Conservation (phyloP, 2,329 filamentous ascomycete genomes). For the Alternaria metachromatica region DNA sequence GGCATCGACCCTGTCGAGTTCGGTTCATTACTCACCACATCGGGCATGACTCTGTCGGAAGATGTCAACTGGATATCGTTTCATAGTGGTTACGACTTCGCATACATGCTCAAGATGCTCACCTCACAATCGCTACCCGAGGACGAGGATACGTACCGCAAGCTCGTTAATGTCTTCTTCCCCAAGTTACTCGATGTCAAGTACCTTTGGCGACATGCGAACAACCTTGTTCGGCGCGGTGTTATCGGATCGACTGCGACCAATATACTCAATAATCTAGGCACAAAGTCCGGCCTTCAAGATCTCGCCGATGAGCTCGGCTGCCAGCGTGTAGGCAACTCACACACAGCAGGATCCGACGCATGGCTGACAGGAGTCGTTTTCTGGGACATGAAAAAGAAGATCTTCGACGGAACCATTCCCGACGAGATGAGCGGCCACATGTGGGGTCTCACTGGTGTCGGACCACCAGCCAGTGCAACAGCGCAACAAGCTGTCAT, state of each 20-base stretch:
- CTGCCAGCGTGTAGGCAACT: conserved; percentile 83
- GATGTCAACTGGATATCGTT: conserved; percentile 97
- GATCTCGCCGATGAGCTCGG: conserved; percentile 93
- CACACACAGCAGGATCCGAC: conserved; percentile 93
- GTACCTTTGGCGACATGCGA: conserved; percentile 90
- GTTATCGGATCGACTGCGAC: conserved; percentile 57
- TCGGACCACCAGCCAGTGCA: conserved; percentile 62
- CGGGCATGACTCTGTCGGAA: conserved; percentile 85
- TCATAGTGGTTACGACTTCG: conserved; percentile 98
- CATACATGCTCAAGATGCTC: conserved; percentile 93
- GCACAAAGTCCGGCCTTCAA: conserved; percentile 89
- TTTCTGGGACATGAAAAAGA: conserved; percentile 90
- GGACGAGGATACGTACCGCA: conserved; percentile 88
- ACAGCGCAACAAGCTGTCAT: conserved; percentile 56
- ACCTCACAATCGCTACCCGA: conserved; percentile 82
- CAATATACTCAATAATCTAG: conserved; percentile 82
- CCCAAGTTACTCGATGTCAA: conserved; percentile 95
- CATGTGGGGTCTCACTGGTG: conserved; percentile 86
- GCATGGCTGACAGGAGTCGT: conserved; percentile 91
- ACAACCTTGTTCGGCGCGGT: conserved; percentile 65
- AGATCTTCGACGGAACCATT: conserved; percentile 84
- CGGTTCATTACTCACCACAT: conserved; percentile 86
- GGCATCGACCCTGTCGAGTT: conserved; percentile 92
- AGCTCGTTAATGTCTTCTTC: conserved; percentile 90
- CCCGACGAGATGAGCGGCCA: conserved; percentile 83